phyloP scores from a whole-genome alignment of 176 grass and related monocot species.

The Phoenix roebelenii region DNA sequence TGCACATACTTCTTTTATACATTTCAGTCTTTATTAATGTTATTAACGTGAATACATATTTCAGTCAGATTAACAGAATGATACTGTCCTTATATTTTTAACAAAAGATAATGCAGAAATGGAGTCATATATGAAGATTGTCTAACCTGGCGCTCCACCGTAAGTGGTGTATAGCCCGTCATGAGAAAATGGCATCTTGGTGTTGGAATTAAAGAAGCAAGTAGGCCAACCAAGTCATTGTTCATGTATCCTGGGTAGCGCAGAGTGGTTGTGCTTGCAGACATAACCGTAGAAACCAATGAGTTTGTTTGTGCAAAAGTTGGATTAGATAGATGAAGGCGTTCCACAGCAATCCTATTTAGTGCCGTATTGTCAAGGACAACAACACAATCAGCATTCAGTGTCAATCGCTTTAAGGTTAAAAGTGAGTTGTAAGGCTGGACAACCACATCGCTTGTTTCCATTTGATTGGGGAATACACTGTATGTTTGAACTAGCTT shows the following conservation, averaged over 20 bases:
- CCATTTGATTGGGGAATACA: slow-evolving; percentile 97
- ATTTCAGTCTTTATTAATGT: no score
- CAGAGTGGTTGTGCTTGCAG: slow-evolving; percentile 94
- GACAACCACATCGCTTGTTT: slow-evolving; percentile 97
- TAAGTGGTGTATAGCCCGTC: slow-evolving; percentile 96
- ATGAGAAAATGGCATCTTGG: slow-evolving; percentile 99
- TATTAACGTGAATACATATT: no score
- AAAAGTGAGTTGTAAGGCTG: slow-evolving; percentile 97
- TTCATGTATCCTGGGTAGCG: slow-evolving; percentile 99
- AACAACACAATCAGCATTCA: slow-evolving; percentile 96
- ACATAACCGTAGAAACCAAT: slow-evolving; percentile 98
- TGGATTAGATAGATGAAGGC: slow-evolving; percentile 85
- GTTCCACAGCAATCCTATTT: slow-evolving; percentile 94
- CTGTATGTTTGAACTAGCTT: slow-evolving; percentile 98
- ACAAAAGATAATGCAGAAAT: no score
- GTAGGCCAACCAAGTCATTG: slow-evolving; percentile 93
- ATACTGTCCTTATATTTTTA: no score
- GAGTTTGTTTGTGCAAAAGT: slow-evolving; percentile 98
- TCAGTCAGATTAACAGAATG: no score
- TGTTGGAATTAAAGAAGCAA: slow-evolving; percentile 89
- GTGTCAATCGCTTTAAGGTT: slow-evolving; percentile 76
- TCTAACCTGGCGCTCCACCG: slow-evolving; percentile 77
- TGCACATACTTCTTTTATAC: no score
- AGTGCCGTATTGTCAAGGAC: slow-evolving; percentile 97
- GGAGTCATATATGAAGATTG: no score